Evolutionary conservation across 2,329 filamentous ascomycete genomes (phyloP).

Genomic region (Rachicladosporium sp.): DNA sequence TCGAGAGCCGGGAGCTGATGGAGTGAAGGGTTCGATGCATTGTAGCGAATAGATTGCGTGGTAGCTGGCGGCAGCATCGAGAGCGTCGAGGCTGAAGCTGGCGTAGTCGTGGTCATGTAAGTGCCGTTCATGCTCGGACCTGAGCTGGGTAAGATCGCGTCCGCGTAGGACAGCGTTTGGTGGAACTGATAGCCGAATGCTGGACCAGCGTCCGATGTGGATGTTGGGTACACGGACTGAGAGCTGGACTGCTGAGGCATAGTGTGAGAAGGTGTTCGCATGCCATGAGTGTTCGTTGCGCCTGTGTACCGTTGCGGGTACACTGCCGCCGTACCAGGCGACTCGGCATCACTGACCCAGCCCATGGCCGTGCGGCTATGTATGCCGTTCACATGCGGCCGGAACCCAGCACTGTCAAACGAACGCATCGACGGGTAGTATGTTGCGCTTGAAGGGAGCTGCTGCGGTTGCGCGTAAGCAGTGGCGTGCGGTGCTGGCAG

Average conservation of each 20-base stretch:
- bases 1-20: conserved; percentile 5
- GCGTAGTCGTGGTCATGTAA: conserved; percentile 9
- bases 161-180: conserved; percentile 11
- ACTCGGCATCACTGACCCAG: conserved; percentile 13
- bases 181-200: conserved; percentile 18
- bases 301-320: neutral
- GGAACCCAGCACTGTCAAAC: conserved; percentile 10
- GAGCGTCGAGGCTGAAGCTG: conserved; percentile 9
- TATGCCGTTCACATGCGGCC: conserved; percentile 16
- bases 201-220: conserved; percentile 7
- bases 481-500: conserved; percentile 18
- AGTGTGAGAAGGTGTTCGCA: neutral
- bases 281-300: neutral
- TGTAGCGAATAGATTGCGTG: neutral
- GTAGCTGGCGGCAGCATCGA: conserved; percentile 14
- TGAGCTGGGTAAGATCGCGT: conserved; percentile 14
- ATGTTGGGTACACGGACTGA: neutral
- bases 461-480: conserved; percentile 8
- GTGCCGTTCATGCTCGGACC: conserved; percentile 11
- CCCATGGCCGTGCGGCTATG: conserved; percentile 20
- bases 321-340: neutral
- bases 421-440: conserved; percentile 15
- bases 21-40: conserved; percentile 1
- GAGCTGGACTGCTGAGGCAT: conserved; percentile 2
- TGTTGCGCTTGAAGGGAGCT: conserved; percentile 10